phyloP scores from a whole-genome alignment of 2,329 filamentous ascomycete genomes.

The Chalaropsis thielavioides region DNA sequence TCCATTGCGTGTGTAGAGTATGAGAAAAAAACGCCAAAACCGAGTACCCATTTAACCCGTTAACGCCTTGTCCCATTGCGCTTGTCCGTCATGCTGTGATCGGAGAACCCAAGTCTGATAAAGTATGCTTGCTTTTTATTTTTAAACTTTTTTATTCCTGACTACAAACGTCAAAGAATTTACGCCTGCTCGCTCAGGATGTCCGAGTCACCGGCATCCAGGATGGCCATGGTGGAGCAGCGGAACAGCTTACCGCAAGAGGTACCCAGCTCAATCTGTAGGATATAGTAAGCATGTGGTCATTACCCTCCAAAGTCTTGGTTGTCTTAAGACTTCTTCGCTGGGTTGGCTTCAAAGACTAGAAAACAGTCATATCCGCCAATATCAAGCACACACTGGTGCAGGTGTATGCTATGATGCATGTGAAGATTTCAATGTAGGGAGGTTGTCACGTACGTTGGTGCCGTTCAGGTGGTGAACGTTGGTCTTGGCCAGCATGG shows the following conservation, averaged over 20 bases:
- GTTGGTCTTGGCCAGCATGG: conserved; percentile 81
- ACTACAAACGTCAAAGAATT: conserved; percentile 14
- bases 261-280: conserved; percentile 92
- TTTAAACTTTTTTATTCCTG: conserved; percentile 8
- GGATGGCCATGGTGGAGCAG: conserved; percentile 90
- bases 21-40: conserved; percentile 11
- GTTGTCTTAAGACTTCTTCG: conserved; percentile 61
- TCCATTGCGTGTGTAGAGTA: conserved; percentile 5
- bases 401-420: not conserved
- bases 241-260: conserved; percentile 98
- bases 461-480: conserved; percentile 98
- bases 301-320: conserved; percentile 72
- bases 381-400: not conserved
- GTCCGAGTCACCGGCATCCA: conserved; percentile 97
- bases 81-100: conserved; percentile 3
- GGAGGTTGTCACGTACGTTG: conserved; percentile 64
- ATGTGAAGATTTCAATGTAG: not conserved
- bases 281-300: conserved; percentile 40
- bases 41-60: conserved; percentile 6
- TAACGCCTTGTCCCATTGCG: conserved; percentile 13
- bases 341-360: conserved; percentile 48
- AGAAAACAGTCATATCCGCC: conserved; percentile 22
- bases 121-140: conserved; percentile 11
- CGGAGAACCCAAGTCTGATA: not conserved
- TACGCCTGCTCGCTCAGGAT: conserved; percentile 62